These are phyloP conservation scores for Thraustochytrium sp. DNA, from an alignment of 352 stramenopile genomes.

Conservation along the genomic window DNA sequence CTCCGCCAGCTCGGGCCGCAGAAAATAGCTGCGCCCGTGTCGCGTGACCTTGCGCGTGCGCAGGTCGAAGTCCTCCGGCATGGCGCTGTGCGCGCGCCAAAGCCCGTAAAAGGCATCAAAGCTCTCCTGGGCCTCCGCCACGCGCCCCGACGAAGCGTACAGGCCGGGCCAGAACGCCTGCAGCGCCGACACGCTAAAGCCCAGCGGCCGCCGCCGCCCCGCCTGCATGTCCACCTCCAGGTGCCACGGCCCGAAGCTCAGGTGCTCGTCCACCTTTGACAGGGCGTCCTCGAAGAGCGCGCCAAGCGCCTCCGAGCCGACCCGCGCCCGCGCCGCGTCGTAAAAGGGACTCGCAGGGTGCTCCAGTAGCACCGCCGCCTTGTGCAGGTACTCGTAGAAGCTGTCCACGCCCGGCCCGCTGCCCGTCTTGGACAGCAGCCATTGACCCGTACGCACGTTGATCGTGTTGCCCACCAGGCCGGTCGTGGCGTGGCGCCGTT, in stretches of 20 bases:
- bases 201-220: background rate
- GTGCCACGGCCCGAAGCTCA: constrained; percentile 36
- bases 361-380: constrained; percentile 71
- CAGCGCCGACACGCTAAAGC: background rate
- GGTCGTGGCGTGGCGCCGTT: background rate
- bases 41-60: constrained; percentile 57
- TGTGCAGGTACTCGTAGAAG: constrained; percentile 84
- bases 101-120: constrained; percentile 25
- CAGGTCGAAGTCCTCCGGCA: constrained; percentile 47
- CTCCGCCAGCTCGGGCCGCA: constrained; percentile 74
- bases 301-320: constrained; percentile 63
- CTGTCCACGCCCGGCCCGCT: constrained; percentile 71
- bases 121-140: constrained; percentile 57
- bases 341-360: constrained; percentile 61
- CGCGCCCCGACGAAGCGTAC: constrained; percentile 60
- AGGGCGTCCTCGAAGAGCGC: constrained; percentile 60
- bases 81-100: constrained; percentile 57
- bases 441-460: background rate
- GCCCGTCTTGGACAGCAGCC: background rate
- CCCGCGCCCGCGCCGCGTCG: constrained; percentile 63
- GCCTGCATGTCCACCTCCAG: constrained; percentile 50
- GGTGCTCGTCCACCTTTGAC: constrained; percentile 48
- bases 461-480: constrained; percentile 14
- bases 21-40: constrained; percentile 53
- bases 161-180: constrained; percentile 64